Percentiles rank a stretch among this genome's conserved stretches.
Conservation (phyloP, 2,329 filamentous ascomycete species). For the Beauveria sp. region DNA sequence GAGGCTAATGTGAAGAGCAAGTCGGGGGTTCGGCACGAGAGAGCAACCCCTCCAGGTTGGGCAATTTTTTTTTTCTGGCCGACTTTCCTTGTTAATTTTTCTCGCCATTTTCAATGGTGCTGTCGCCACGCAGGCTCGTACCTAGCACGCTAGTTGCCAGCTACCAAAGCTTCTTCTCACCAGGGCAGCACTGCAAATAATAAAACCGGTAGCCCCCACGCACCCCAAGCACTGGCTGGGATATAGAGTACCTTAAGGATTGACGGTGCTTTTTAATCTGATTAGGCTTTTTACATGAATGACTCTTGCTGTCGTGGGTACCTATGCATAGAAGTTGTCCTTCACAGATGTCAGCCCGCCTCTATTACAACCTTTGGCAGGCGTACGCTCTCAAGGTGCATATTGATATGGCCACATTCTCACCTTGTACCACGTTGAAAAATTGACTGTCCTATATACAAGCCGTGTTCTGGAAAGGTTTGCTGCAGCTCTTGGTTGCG, state of each 20-base stretch:
- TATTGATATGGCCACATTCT: neutral
- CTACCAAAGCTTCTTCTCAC: neutral
- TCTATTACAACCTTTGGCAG: neutral
- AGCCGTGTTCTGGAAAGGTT: neutral
- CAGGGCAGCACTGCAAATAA: neutral
- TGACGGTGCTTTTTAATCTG: too few species aligned
- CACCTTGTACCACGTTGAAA: neutral
- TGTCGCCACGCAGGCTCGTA: too few species aligned
- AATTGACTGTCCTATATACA: neutral
- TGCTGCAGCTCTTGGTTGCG: neutral
- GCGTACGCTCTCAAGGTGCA: neutral
- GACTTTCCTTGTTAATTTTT: neutral
- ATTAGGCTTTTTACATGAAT: neutral
- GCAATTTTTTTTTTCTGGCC: neutral
- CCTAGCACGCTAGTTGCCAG: too few species aligned
- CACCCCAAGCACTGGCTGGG: neutral
- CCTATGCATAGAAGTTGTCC: neutral
- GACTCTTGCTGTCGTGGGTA: neutral
- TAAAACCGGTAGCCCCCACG: neutral
- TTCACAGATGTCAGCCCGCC: neutral
- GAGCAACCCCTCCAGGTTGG: constrained; percentile 3
- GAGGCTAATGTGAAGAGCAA: constrained; percentile 12
- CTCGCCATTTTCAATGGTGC: too few species aligned
- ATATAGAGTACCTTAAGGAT: too few species aligned
- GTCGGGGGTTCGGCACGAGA: neutral